These are phyloP conservation scores for Fremontodendron californicum DNA, from an alignment of 345 rosid genomes.

Conservation along the genomic window DNA sequence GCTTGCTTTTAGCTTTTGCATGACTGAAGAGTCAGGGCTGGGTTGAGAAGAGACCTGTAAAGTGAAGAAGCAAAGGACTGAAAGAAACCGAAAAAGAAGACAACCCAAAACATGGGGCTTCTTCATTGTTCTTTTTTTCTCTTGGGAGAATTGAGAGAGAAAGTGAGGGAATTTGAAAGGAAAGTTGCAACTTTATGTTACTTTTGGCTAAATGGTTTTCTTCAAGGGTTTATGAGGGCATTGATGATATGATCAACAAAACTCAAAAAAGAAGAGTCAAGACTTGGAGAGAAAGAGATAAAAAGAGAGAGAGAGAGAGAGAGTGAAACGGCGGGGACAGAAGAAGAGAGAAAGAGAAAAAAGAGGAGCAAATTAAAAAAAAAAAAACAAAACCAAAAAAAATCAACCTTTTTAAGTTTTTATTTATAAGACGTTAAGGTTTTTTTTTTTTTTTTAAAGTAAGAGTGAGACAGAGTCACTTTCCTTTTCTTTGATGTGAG, in stretches of 20 bases:
- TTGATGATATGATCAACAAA: constrained; percentile 8
- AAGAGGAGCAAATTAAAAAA: background rate
- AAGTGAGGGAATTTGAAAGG: background rate
- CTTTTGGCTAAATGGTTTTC: background rate
- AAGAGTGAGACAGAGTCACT: no score
- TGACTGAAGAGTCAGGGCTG: constrained; percentile 22
- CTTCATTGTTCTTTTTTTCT: constrained; percentile 20
- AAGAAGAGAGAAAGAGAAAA: background rate
- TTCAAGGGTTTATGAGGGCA: constrained; percentile 29
- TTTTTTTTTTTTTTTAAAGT: no score
- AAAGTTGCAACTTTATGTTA: constrained; percentile 8
- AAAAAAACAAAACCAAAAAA: no score
- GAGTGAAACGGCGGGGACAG: constrained; percentile 27
- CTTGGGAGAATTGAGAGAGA: background rate
- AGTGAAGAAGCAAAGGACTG: constrained; percentile 9
- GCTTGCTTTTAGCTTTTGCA: constrained; percentile 32
- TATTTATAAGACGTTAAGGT: no score
- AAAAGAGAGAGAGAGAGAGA: background rate
- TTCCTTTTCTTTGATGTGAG: no score
- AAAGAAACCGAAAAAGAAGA: constrained; percentile 24
- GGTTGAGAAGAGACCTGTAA: constrained; percentile 20
- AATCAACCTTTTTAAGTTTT: no score
- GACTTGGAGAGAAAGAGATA: background rate
- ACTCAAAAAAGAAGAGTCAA: background rate
- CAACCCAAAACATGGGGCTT: constrained; percentile 25